A percentile compares a stretch with the other conserved stretches of the same genome.
Conservation (phyloP, 2,329 filamentous ascomycete species). For the Fusarium udum region DNA sequence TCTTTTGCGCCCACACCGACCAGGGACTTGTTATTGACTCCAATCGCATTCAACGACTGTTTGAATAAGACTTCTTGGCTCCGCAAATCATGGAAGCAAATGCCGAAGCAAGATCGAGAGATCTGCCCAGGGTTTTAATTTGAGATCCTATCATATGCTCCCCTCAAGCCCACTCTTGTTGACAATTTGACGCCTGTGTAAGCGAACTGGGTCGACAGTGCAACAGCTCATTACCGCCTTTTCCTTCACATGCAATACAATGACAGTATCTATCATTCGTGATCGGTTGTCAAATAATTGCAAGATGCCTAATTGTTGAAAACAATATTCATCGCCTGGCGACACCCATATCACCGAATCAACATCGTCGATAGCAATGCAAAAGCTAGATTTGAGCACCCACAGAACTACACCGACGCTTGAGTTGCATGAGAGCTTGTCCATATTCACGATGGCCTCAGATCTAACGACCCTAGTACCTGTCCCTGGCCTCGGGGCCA, state of each 20-base stretch:
- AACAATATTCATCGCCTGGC: not conserved
- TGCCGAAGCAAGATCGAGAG: not conserved
- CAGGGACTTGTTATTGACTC: not conserved
- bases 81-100: not conserved
- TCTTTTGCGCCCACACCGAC: not conserved
- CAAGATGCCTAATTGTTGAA: not conserved
- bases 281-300: not conserved
- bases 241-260: not conserved
- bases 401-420: not conserved
- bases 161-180: constrained; percentile 9
- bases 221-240: constrained; percentile 4
- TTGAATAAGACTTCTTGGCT: not conserved
- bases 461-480: constrained; percentile 29
- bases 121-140: not conserved
- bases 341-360: not conserved
- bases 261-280: not conserved
- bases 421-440: constrained; percentile 16
- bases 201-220: constrained; percentile 13
- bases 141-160: not conserved
- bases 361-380: not conserved
- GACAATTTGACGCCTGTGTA: not conserved
- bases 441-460: constrained; percentile 33
- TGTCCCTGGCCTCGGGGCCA: constrained; percentile 18
- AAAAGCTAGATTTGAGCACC: not conserved
- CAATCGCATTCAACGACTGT: not conserved